Percentiles rank a stretch among this genome's conserved stretches.
phyloP scores from a whole-genome alignment of 1,139 yeast genomes.

The Sugiyamaella xylanicola region DNA sequence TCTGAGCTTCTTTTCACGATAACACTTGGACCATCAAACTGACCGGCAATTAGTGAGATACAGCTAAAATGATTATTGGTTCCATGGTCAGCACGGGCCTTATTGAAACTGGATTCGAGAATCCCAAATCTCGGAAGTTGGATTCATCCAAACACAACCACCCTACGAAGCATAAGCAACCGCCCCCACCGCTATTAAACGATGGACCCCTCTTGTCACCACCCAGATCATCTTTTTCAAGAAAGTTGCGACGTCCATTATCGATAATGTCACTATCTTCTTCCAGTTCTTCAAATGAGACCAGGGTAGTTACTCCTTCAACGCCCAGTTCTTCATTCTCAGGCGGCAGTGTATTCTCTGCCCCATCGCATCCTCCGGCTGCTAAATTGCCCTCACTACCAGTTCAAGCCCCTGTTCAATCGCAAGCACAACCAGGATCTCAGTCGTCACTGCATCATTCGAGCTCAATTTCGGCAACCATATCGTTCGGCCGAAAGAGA shows the following conservation, averaged over 20 bases:
- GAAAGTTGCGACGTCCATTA: constrained; percentile 10
- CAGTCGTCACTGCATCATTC: constrained; percentile 1
- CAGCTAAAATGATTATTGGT: neutral
- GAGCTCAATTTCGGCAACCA: neutral
- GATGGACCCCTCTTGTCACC: neutral
- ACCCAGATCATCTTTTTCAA: neutral
- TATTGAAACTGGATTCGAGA: neutral
- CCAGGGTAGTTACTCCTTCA: neutral
- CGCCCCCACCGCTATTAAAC: neutral
- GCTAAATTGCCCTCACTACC: neutral
- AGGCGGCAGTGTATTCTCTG: neutral
- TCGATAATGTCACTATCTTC: neutral
- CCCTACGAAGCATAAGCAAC: too few species aligned
- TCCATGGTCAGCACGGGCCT: neutral
- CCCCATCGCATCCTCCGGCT: neutral
- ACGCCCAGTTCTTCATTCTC: neutral
- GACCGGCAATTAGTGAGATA: too few species aligned
- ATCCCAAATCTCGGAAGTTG: neutral
- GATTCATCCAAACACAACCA: neutral
- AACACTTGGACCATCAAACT: neutral
- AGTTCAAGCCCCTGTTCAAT: neutral
- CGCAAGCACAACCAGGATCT: neutral
- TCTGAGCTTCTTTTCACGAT: neutral
- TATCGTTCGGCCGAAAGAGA: neutral
- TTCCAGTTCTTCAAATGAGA: neutral